phyloP scores from a whole-genome alignment of 768 basidiomycete genomes.

The Hericium rajendrae region DNA sequence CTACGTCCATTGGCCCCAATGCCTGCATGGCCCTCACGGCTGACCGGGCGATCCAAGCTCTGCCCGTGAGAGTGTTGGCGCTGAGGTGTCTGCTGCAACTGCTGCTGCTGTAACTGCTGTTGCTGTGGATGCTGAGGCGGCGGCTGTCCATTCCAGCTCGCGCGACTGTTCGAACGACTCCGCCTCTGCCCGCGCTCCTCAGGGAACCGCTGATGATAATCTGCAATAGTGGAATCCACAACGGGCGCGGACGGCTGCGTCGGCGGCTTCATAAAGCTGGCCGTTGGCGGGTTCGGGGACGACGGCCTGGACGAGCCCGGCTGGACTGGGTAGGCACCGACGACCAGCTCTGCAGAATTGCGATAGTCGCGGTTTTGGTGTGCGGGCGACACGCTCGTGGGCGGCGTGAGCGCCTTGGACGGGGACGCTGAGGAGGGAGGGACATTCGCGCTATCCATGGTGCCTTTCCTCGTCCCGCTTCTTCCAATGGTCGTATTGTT shows the following conservation, averaged over 20 bases:
- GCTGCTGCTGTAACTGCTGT: slow-evolving; percentile 18
- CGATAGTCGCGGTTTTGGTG: slow-evolving; percentile 50
- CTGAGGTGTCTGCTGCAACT: slow-evolving; percentile 17
- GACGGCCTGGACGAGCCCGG: slow-evolving; percentile 53
- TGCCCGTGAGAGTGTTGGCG: slow-evolving; percentile 17
- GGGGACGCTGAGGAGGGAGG: slow-evolving; percentile 8
- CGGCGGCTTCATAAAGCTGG: slow-evolving; percentile 63
- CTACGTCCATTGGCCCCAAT: slow-evolving; percentile 68
- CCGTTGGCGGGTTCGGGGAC: slow-evolving; percentile 66
- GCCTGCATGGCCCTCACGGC: slow-evolving; percentile 64
- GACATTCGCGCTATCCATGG: slow-evolving; percentile 4
- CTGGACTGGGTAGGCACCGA: slow-evolving; percentile 59
- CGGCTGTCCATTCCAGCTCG: slow-evolving; percentile 19
- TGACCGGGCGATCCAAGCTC: slow-evolving; percentile 38
- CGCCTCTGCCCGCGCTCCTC: slow-evolving; percentile 49
- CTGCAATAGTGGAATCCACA: slow-evolving; percentile 62
- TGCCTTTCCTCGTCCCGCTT: slow-evolving; percentile 16
- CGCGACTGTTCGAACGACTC: slow-evolving; percentile 33
- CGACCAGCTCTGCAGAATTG: slow-evolving; percentile 65
- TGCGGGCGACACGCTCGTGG: slow-evolving; percentile 14
- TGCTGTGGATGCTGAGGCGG: slow-evolving; percentile 20
- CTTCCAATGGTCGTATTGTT: slow-evolving; percentile 22
- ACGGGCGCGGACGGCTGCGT: slow-evolving; percentile 32
- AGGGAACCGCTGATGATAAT: slow-evolving; percentile 81
- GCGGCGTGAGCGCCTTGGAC: slow-evolving; percentile 9